Percentiles rank a stretch among this genome's conserved stretches.
phyloP scores from a whole-genome alignment of 1,284 basidiomycete species.

The Ganoderma multipileum region DNA sequence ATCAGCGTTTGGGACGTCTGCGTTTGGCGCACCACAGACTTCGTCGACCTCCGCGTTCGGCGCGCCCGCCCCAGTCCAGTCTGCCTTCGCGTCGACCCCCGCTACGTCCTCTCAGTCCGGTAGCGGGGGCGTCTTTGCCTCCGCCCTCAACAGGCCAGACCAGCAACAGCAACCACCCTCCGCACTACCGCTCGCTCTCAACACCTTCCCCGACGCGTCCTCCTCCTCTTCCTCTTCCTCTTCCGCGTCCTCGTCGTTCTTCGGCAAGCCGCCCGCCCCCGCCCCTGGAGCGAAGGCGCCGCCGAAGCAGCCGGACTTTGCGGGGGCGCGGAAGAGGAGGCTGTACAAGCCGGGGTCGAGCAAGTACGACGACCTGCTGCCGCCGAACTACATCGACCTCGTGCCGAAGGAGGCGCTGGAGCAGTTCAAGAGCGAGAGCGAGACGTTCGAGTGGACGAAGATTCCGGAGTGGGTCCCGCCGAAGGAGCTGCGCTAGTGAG shows the following conservation, averaged over 20 bases:
- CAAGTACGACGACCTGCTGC: slow-evolving; percentile 65
- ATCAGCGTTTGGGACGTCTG: slow-evolving; percentile 22
- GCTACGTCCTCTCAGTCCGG: slow-evolving; percentile 31
- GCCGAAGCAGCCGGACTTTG: slow-evolving; percentile 51
- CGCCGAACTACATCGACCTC: slow-evolving; percentile 60
- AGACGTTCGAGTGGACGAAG: slow-evolving; percentile 73
- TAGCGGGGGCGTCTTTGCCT: not conserved
- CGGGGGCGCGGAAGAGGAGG: slow-evolving; percentile 42
- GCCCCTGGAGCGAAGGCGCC: slow-evolving; percentile 14
- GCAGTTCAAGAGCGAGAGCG: slow-evolving; percentile 62
- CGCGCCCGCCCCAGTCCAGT: slow-evolving; percentile 27
- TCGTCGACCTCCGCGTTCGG: slow-evolving; percentile 42
- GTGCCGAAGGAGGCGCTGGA: slow-evolving; percentile 59
- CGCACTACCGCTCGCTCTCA: not conserved
- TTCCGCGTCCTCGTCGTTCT: not conserved
- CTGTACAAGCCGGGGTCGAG: slow-evolving; percentile 53
- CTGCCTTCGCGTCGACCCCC: slow-evolving; percentile 44
- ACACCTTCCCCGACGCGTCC: not conserved
- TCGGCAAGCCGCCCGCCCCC: slow-evolving; percentile 7
- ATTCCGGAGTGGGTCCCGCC: slow-evolving; percentile 85
- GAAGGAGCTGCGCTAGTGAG: slow-evolving; percentile 59
- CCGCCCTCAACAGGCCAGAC: not conserved
- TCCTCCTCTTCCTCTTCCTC: not conserved
- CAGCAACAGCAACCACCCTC: not conserved
- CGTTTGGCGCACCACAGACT: slow-evolving; percentile 40